These are phyloP conservation scores for Chlorella variabilis DNA, from an alignment of 163 green algal species.

Conservation along the genomic window DNA sequence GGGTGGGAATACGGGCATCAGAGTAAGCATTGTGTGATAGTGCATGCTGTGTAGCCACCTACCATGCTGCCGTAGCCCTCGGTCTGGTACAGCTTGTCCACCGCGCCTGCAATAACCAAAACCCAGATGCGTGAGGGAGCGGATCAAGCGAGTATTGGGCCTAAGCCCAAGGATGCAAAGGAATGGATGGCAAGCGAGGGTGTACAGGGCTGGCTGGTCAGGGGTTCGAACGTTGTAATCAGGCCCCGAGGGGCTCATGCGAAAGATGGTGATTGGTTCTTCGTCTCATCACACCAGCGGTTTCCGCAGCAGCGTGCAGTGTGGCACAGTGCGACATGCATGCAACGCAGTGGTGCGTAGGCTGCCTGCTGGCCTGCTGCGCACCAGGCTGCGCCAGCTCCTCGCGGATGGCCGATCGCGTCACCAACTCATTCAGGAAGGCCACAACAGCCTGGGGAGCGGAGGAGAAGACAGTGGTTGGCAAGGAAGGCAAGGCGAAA, in stretches of 20 bases:
- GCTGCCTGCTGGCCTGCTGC: no score
- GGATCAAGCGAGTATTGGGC: no score
- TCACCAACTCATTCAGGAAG: slow-evolving; percentile 92
- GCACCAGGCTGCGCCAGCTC: slow-evolving; percentile 44
- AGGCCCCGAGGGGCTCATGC: slow-evolving; percentile 35
- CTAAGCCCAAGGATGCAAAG: no score
- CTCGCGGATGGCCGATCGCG: slow-evolving; percentile 46
- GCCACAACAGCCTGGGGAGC: slow-evolving; percentile 90
- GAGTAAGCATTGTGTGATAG: not conserved
- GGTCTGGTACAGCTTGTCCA: slow-evolving; percentile 58
- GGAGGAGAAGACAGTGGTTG: not conserved
- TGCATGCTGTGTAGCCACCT: not conserved
- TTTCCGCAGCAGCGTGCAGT: no score
- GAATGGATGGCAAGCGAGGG: no score
- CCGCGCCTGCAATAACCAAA: slow-evolving; percentile 41
- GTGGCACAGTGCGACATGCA: no score
- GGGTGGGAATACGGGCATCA: no score
- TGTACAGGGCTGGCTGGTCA: slow-evolving; percentile 7
- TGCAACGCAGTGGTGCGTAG: no score
- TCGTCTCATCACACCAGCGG: slow-evolving; percentile 37
- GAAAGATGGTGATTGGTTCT: slow-evolving; percentile 49
- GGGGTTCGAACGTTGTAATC: slow-evolving; percentile 25
- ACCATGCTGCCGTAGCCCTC: slow-evolving; percentile 79
- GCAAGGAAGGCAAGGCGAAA: not conserved
- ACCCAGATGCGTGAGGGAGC: not conserved